Evolutionary conservation across 2,329 filamentous ascomycete genomes (phyloP).

Genomic region (Calonectria montana): DNA sequence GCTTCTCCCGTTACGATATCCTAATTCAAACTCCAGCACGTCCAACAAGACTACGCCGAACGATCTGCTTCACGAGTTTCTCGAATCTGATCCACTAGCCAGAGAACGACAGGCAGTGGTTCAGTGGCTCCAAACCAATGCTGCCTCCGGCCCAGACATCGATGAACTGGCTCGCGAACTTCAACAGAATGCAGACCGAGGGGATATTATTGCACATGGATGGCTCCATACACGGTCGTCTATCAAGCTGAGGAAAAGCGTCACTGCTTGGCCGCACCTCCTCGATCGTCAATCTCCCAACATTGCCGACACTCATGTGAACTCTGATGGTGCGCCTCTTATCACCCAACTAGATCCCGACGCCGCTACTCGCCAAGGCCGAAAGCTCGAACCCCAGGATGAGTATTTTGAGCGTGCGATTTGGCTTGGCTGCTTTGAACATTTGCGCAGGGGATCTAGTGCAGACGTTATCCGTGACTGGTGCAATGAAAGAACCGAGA

Average conservation of each 20-base stretch:
- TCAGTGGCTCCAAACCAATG: slow-evolving; percentile 86
- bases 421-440: slow-evolving; percentile 95
- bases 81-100: slow-evolving; percentile 78
- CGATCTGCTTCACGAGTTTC: slow-evolving; percentile 74
- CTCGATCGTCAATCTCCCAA: slow-evolving; percentile 72
- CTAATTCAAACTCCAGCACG: slow-evolving; percentile 43
- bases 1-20: slow-evolving; percentile 77
- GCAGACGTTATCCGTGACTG: slow-evolving; percentile 82
- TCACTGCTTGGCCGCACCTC: slow-evolving; percentile 74
- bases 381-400: slow-evolving; percentile 83
- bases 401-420: slow-evolving; percentile 90
- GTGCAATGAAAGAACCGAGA: slow-evolving; percentile 86
- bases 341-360: slow-evolving; percentile 94
- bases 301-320: slow-evolving; percentile 66
- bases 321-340: slow-evolving; percentile 71
- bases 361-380: slow-evolving; percentile 81
- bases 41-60: slow-evolving; percentile 41
- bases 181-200: slow-evolving; percentile 80
- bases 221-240: slow-evolving; percentile 92
- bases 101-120: slow-evolving; percentile 83
- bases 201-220: slow-evolving; percentile 85
- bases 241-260: slow-evolving; percentile 89
- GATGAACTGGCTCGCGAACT: slow-evolving; percentile 81
- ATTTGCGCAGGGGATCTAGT: slow-evolving; percentile 85
- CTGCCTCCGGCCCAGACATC: slow-evolving; percentile 77